Evolutionary conservation across 108 stramenopile genomes (phyloP), one percentile per base, ranked within the genome.

Genomic region (Craspedostauros australis): DNA sequence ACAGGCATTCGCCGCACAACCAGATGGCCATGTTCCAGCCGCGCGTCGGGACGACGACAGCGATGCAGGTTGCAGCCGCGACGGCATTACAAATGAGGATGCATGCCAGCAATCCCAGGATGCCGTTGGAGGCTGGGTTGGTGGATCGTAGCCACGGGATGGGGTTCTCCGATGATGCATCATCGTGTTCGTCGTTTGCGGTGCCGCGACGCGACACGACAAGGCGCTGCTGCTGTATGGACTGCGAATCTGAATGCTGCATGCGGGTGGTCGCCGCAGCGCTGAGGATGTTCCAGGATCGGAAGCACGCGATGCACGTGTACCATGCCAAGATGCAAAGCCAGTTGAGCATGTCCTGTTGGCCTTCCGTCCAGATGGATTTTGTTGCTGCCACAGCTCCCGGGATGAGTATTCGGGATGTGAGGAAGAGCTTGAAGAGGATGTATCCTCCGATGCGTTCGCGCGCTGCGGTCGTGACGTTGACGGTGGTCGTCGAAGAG

Each of bases 251-350:
- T n/a, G n/a, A n/a, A n/a, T n/a, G n/a, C n/a, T n/a, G n/a, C 2
- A 68, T 57, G 28, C 75, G 76, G 14, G 57, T 27, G 19, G 70
- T 72, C 1, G 80, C 65, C 9, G 61, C 50, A 45, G 74, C 76
- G 39, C 78, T 75, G 29, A 82, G 51, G 52, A 75, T 64, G 11
- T 69, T 62, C 29, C 84, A 51, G 57, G 64, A 70, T 32, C 78
- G 72, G 4, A 88, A 64, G 53, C 81, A 88, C 0, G 77, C 57
- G 30, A 88, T 46, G 8, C 68, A 21, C 19, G 83, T 72, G 54
- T 75, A 88, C 87, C 87, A 88, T n/a, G 64, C 46, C 19, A 82
- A 40, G 19, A 88, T 52, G 21, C 84, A 76, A 43, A 88, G 51
- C 25, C 84, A 57, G 50, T 88, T 83, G 21, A 80, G 46, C 1